Evolutionary conservation across 768 basidiomycete species (phyloP), one percentile per base, ranked within the genome.

Genomic region (Amanita jacksonii): DNA sequence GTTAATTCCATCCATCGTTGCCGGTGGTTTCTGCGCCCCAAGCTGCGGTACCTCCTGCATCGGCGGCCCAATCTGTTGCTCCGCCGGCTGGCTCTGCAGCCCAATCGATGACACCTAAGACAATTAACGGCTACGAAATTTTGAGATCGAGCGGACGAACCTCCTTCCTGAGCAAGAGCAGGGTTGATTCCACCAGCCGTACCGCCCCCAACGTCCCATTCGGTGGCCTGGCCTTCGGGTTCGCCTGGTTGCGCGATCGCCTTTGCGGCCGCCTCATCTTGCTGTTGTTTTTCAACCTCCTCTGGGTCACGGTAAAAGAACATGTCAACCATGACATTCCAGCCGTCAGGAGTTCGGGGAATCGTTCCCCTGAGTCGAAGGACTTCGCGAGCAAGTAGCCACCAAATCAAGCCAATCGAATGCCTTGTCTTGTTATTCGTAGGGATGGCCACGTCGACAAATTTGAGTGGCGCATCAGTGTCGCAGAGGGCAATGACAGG

Each of bases 281-380:
- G 82, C 61, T 91, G 88, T 69, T 97, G 94, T 69, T 86, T 89
- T 79, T 97, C 93, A 55, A 97, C 87, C 68, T 99, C 96, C 64
- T 99, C 93, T 49, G 94, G 92, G 70, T 97, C 94, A 59, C 94
- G 88, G 80, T 98, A 98, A 83, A 97, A 92, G 85, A 93, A 93
- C 84, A 94, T 85, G 67, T 94, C 93, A 53, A 93, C 91, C 89
- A 98, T 96, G 65, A 96, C 85, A 62, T 82, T 87, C 96, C 96
- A 99, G 57, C 86, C 88, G 51, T 94, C 92, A 50, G 78, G 64
- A 32, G 89, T 85, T 56, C 96, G 80, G 48, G 91, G 85, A 65
- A 98, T 82, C 45, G 88, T 86, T 37, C 96, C 96, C 50, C 91
- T 81, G 59, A 99, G 76, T 59, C 96, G 81, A 66, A 99, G 85